Base-by-base conservation (phyloP, 2,329 filamentous ascomycete species). In the Fusarium scirpi region DNA sequence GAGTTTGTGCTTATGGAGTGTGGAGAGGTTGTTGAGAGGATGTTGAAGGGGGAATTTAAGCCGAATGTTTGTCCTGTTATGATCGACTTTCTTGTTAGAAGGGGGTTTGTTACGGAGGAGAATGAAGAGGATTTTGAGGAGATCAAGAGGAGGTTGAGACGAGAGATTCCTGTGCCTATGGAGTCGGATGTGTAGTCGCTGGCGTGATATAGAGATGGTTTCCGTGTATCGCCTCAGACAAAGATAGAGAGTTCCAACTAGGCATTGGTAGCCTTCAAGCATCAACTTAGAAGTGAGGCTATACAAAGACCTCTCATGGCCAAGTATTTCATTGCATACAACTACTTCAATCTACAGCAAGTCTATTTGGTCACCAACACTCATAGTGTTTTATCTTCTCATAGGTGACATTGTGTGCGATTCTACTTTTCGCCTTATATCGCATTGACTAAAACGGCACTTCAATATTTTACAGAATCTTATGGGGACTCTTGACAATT, bases 1-100 rank as follows among this genome's bases (percentile, higher is more conserved):
- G 87, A 88, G 65, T 97, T 97, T 76, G 82, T 87, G 69, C 81
- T 94, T 69, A 89, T 90, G 88, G 85, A 80, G 12, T 83, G 94
- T 13, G 77, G 78, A 0, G 81, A 86, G 74, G 88, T 94, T 7
- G 85, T 88, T 76, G 76, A 82, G 56, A 88, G 89, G 3, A 83
- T 97, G 82, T 80, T 84, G 20, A 83, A 82, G 18, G 89, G 89
- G 5, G 89, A 93, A 77, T 97, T 97, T 82, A 97, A 97, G 83
- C 91, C 94, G 0, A 96, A 97, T 75, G 94, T 93, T 73, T 90
- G 91, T 27, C 77, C 91, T 30, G 90, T 95, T 49, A 83, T 95
- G 82, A 84, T 96, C 49, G 93, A 97, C 75, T 97, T 97, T 78
- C 89, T 97, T 73, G 82, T 97, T 47, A 82, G 94, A 25, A 93